phyloP scores from a whole-genome alignment of 106 monocot genomes.

The Agapanthus africanus region DNA sequence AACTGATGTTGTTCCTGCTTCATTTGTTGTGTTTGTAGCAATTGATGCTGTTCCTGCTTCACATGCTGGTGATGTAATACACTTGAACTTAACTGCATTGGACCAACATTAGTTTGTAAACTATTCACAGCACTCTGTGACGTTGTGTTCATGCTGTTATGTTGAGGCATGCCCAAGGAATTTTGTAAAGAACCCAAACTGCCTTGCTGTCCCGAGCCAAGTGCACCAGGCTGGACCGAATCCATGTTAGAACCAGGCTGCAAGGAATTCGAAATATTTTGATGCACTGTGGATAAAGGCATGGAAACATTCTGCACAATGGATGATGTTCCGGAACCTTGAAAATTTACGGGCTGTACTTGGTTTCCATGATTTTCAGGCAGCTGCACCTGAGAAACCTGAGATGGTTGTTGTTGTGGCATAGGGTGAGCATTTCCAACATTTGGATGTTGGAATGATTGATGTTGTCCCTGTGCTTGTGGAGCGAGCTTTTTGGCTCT shows the following conservation, averaged over 20 bases:
- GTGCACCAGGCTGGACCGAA: conserved; percentile 32
- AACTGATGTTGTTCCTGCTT: conserved; percentile 43
- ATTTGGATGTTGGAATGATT: conserved; percentile 38
- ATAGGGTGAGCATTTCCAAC: conserved; percentile 29
- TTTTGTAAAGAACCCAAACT: conserved; percentile 39
- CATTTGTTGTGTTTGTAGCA: conserved; percentile 39
- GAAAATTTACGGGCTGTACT: conserved; percentile 41
- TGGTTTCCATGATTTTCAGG: conserved; percentile 56
- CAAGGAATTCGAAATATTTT: neutral
- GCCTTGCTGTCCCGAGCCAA: conserved; percentile 40
- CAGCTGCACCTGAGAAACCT: conserved; percentile 49
- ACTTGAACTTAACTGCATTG: conserved; percentile 36
- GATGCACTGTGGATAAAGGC: conserved; percentile 17
- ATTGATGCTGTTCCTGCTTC: conserved; percentile 43
- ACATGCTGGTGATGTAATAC: conserved; percentile 44
- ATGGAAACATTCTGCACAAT: conserved; percentile 43
- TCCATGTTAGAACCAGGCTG: conserved; percentile 10
- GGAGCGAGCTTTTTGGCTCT: conserved; percentile 19
- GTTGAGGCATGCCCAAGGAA: conserved; percentile 35
- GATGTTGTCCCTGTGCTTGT: conserved; percentile 43
- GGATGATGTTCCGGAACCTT: conserved; percentile 36
- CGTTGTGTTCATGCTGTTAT: conserved; percentile 29
- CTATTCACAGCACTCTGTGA: conserved; percentile 31
- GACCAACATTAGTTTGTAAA: conserved; percentile 31
- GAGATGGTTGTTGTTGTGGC: conserved; percentile 43